phyloP scores from a whole-genome alignment of 73 alveolate genomes.

The Paramecium pentaurelia region DNA sequence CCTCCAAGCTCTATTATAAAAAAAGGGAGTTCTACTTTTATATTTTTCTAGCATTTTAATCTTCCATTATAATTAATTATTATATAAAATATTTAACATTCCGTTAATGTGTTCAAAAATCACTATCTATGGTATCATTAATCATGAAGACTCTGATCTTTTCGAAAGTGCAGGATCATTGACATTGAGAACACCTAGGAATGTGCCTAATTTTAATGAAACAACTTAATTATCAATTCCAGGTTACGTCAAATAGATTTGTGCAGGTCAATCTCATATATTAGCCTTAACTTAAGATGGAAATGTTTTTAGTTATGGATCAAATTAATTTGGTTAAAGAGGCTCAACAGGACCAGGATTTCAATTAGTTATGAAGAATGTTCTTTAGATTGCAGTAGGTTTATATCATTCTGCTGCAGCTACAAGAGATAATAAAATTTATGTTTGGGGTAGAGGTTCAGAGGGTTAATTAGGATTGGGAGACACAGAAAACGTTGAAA shows the following conservation, averaged over 20 bases:
- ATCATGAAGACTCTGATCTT: constrained; percentile 4
- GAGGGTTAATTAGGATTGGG: constrained; percentile 49
- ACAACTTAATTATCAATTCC: background rate
- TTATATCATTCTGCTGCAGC: constrained; percentile 37
- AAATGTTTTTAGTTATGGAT: background rate
- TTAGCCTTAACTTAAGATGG: constrained; percentile 42
- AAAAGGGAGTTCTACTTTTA: background rate
- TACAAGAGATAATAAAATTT: background rate
- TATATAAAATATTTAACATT: background rate
- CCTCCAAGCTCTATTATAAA: constrained; percentile 74
- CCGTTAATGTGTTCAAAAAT: constrained; percentile 40
- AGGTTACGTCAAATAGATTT: constrained; percentile 2
- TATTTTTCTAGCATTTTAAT: constrained; percentile 62
- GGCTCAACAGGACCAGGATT: constrained; percentile 36
- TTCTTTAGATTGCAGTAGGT: background rate
- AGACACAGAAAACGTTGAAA: background rate
- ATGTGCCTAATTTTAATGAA: constrained; percentile 29
- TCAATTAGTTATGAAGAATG: constrained; percentile 38
- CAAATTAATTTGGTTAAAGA: constrained; percentile 39
- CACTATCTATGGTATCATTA: background rate
- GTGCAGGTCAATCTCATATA: constrained; percentile 26
- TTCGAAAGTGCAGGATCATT: constrained; percentile 16
- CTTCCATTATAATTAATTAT: background rate
- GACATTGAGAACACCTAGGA: constrained; percentile 32
- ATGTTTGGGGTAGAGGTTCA: constrained; percentile 38